A percentile compares a stretch with the other conserved stretches of the same genome.
phyloP scores from a whole-genome alignment of 228 moss, liverwort and hornwort genomes.

The Sphagnum fallax region DNA sequence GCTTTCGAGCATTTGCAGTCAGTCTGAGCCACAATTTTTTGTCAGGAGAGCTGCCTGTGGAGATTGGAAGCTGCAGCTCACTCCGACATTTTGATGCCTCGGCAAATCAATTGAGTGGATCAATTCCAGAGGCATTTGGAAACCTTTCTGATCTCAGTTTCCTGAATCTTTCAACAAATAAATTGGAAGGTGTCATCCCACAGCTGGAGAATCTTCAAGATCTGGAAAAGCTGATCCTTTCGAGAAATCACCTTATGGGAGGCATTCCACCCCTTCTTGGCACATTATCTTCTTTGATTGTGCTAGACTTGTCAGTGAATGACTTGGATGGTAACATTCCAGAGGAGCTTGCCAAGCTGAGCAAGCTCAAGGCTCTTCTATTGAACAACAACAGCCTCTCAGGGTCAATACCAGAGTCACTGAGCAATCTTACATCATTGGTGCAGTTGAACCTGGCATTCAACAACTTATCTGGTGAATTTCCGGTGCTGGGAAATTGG shows the following conservation, averaged over 20 bases:
- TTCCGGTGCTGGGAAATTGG: slow-evolving; percentile 47
- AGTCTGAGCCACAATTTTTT: slow-evolving; percentile 40
- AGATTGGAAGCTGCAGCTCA: slow-evolving; percentile 41
- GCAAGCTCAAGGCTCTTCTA: slow-evolving; percentile 42
- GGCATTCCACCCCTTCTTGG: slow-evolving; percentile 37
- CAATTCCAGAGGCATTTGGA: slow-evolving; percentile 37
- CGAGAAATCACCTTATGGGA: slow-evolving; percentile 38
- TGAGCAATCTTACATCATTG: slow-evolving; percentile 46
- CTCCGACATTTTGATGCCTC: slow-evolving; percentile 47
- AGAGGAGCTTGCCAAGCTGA: slow-evolving; percentile 42
- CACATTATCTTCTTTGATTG: slow-evolving; percentile 40
- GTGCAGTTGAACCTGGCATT: slow-evolving; percentile 63
- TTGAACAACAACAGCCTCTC: slow-evolving; percentile 46
- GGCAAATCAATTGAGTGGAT: slow-evolving; percentile 42
- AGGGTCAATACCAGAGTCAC: slow-evolving; percentile 53
- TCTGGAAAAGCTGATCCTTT: slow-evolving; percentile 49
- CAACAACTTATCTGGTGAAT: slow-evolving; percentile 63
- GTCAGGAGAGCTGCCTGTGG: slow-evolving; percentile 48
- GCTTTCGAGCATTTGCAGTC: slow-evolving; percentile 43
- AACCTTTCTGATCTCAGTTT: slow-evolving; percentile 33
- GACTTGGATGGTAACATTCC: slow-evolving; percentile 39
- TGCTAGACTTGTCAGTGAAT: slow-evolving; percentile 61
- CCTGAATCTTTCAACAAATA: slow-evolving; percentile 41
- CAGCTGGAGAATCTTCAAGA: slow-evolving; percentile 37
- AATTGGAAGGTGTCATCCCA: slow-evolving; percentile 38